These are phyloP conservation scores for Nemania sp. DNA, from an alignment of 2,329 filamentous ascomycete species.

Conservation along the genomic window DNA sequence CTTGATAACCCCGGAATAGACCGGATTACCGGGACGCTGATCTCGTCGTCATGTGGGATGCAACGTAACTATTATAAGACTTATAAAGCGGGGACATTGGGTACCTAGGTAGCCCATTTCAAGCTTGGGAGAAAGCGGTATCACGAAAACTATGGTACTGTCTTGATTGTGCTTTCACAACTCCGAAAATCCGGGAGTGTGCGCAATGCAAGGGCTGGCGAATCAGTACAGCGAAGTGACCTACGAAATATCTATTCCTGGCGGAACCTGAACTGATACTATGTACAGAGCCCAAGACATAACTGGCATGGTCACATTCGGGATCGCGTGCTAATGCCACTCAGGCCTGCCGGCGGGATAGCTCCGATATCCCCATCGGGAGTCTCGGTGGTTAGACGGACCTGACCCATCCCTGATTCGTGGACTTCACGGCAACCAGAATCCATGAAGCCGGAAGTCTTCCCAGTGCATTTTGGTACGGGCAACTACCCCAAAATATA, in stretches of 20 bases:
- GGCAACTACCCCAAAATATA: conserved; percentile 13
- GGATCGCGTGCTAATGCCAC: conserved; percentile 17
- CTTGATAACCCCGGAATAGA: neutral
- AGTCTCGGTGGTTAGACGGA: conserved; percentile 26
- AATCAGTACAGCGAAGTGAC: neutral
- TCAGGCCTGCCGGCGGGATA: conserved; percentile 26
- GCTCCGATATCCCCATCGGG: conserved; percentile 38
- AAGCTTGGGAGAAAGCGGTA: neutral
- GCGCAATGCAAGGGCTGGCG: neutral
- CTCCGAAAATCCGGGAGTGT: conserved; percentile 34
- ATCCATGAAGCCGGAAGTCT: conserved; percentile 16
- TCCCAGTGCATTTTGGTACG: neutral
- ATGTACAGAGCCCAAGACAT: neutral
- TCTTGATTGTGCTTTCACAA: conserved; percentile 5
- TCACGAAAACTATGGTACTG: neutral
- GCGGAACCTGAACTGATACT: neutral
- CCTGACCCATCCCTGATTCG: conserved; percentile 30
- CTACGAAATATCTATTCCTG: neutral
- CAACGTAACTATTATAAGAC: neutral
- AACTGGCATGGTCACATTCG: conserved; percentile 14
- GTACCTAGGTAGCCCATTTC: neutral
- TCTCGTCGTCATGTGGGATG: conserved; percentile 1
- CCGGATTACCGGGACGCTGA: conserved; percentile 25
- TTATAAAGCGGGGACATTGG: no score
- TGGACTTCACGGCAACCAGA: conserved; percentile 11